Evolutionary conservation across 768 basidiomycete genomes (phyloP).

Genomic region (Chalciporus sphaerocephalus): DNA sequence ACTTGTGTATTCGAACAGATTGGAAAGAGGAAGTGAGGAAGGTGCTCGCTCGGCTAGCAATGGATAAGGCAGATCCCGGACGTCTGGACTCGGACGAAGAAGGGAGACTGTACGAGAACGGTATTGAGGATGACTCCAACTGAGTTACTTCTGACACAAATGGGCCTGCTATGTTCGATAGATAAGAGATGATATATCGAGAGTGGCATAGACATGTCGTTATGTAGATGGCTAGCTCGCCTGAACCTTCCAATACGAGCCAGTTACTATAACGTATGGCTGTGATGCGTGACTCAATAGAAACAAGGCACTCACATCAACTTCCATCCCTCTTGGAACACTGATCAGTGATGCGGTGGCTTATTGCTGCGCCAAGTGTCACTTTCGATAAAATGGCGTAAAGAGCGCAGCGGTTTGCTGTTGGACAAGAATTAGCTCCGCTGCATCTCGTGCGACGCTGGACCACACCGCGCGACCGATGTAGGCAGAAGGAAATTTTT

Average conservation of each 20-base stretch:
- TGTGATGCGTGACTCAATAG: too few relatives aligned
- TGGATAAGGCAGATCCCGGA: slow-evolving; percentile 33
- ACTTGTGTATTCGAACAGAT: slow-evolving; percentile 52
- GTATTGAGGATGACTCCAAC: not conserved
- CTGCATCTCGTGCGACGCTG: not conserved
- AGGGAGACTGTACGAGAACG: not conserved
- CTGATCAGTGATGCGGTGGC: not conserved
- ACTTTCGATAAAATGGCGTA: not conserved
- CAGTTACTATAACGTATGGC: too few relatives aligned
- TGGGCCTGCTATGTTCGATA: not conserved
- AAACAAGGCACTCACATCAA: too few relatives aligned
- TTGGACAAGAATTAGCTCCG: not conserved
- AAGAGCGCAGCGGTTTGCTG: not conserved
- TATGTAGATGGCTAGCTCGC: too few relatives aligned
- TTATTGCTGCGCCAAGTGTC: not conserved
- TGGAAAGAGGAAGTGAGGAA: slow-evolving; percentile 66
- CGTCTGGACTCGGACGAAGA: slow-evolving; percentile 5
- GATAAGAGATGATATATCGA: too few relatives aligned
- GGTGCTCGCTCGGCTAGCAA: slow-evolving; percentile 46
- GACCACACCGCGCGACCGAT: not conserved
- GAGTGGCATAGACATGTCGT: too few relatives aligned
- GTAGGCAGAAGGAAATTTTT: too few relatives aligned
- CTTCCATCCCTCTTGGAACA: not conserved
- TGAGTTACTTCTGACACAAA: not conserved
- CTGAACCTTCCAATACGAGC: too few relatives aligned